phyloP scores from a whole-genome alignment of 208 protist genomes.

The Acanthamoeba quina region DNA sequence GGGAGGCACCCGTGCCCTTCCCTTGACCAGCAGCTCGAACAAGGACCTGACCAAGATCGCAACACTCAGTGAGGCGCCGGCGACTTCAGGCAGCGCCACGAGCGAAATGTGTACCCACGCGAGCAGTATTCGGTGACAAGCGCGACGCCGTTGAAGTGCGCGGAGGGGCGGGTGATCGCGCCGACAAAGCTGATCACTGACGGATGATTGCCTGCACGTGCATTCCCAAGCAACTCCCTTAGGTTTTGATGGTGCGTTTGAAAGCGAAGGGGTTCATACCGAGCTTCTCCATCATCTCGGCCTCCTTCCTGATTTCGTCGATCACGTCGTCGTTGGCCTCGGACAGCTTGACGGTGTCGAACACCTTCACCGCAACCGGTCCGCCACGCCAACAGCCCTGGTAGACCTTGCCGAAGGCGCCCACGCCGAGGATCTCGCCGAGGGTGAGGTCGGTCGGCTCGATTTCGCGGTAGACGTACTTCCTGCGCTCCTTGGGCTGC shows the following conservation, averaged over 20 bases:
- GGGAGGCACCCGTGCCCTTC: not conserved
- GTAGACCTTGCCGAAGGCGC: constrained; percentile 42
- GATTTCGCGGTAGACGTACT: constrained; percentile 32
- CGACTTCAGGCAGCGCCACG: not conserved
- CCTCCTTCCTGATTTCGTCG: constrained; percentile 39
- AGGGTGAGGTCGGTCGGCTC: constrained; percentile 17
- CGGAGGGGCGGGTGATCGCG: constrained; percentile 4
- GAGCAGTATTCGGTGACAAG: constrained; percentile 62
- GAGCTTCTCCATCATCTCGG: constrained; percentile 65
- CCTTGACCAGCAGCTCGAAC: constrained; percentile 3
- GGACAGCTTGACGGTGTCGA: constrained; percentile 13
- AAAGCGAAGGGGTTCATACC: not conserved
- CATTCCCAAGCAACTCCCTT: not conserved
- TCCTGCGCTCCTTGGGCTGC: not conserved
- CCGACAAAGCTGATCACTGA: constrained; percentile 37
- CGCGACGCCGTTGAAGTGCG: not conserved
- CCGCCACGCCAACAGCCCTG: constrained; percentile 28
- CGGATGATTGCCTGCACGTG: constrained; percentile 17
- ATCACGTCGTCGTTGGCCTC: constrained; percentile 18
- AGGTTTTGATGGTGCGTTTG: too few species aligned
- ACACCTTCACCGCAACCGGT: constrained; percentile 31
- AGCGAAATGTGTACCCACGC: not conserved
- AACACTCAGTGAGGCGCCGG: too few species aligned
- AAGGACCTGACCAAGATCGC: not conserved
- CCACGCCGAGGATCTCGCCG: constrained; percentile 19